Percentiles rank a stretch among this genome's conserved stretches.
phyloP scores from a whole-genome alignment of 2,329 filamentous ascomycete genomes.

The Fusarium pilosicola region DNA sequence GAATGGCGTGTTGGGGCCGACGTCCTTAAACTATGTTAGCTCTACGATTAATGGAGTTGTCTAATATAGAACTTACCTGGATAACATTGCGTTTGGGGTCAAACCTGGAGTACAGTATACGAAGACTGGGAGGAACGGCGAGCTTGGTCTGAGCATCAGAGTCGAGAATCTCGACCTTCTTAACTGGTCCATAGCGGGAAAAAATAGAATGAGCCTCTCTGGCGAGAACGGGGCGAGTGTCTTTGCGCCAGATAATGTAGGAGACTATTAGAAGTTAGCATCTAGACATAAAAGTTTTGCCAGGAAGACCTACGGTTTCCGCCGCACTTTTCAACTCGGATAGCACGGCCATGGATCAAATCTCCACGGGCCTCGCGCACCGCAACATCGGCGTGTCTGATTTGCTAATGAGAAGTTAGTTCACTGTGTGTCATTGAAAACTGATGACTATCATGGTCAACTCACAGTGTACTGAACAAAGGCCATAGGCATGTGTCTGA shows the following conservation, averaged over 20 bases:
- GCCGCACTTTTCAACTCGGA: conserved; percentile 68
- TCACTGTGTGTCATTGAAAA: not conserved
- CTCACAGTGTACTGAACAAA: conserved; percentile 72
- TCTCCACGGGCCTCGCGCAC: conserved; percentile 58
- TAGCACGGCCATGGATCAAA: conserved; percentile 64
- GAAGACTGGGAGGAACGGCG: conserved; percentile 51
- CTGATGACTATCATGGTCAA: not conserved
- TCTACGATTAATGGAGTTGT: not conserved
- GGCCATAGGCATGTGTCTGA: conserved; percentile 68
- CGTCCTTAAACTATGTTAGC: not conserved
- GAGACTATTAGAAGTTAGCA: conserved; percentile 53
- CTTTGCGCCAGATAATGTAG: conserved; percentile 57
- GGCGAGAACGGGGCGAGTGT: conserved; percentile 50
- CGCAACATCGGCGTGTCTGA: conserved; percentile 60
- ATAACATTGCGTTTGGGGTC: conserved; percentile 62
- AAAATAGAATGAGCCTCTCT: conserved; percentile 59
- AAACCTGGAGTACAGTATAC: conserved; percentile 63
- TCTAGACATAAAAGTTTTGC: not conserved
- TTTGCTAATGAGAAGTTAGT: conserved; percentile 52
- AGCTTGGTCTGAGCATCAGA: conserved; percentile 47
- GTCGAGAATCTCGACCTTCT: conserved; percentile 51
- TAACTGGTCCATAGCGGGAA: conserved; percentile 56
- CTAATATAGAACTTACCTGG: conserved; percentile 51
- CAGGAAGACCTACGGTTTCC: conserved; percentile 61
- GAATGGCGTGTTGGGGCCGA: not conserved